Percentiles rank a stretch among this genome's conserved stretches.
Conservation (phyloP, 225 moss, liverwort and hornwort genomes). For the Takakia lepidozioides region DNA sequence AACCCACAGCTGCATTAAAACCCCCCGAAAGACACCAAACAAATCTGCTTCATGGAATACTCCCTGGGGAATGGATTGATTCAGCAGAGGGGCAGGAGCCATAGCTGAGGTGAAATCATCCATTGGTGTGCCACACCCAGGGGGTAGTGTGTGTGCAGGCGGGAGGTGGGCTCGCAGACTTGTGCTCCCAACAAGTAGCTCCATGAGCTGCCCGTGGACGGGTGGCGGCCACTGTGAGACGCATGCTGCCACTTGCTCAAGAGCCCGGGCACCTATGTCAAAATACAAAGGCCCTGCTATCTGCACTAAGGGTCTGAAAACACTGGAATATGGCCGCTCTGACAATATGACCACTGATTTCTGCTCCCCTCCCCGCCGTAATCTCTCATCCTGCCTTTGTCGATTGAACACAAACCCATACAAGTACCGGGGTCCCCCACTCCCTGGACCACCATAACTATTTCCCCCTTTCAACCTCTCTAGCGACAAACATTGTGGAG, state of each 20-base stretch:
- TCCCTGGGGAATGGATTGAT: conserved; percentile 82
- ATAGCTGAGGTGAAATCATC: conserved; percentile 97
- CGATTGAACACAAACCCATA: conserved; percentile 99
- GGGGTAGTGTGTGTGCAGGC: conserved; percentile 94
- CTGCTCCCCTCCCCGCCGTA: conserved; percentile 96
- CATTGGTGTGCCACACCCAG: conserved; percentile 90
- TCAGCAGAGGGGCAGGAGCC: conserved; percentile 78
- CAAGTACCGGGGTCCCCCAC: conserved; percentile 72
- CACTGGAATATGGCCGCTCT: conserved; percentile 93
- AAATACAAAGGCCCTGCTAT: conserved; percentile 91
- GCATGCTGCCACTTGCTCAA: conserved; percentile 69
- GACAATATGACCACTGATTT: conserved; percentile 93
- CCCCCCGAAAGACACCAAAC: conserved; percentile 92
- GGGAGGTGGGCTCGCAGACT: conserved; percentile 81
- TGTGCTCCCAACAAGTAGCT: conserved; percentile 64
- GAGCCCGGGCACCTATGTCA: conserved; percentile 82
- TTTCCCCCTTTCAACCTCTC: conserved; percentile 26
- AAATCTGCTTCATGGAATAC: conserved; percentile 95
- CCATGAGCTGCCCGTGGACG: conserved; percentile 93
- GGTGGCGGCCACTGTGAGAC: conserved; percentile 88
- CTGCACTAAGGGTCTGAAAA: conserved; percentile 93
- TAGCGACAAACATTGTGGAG: conserved; percentile 17
- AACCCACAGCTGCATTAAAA: conserved; percentile 97
- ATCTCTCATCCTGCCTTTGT: conserved; percentile 96
- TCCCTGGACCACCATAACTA: conserved; percentile 68